Evolutionary conservation across 257 asterid species (phyloP).

Genomic region (Nyctanthes arbortristis): DNA sequence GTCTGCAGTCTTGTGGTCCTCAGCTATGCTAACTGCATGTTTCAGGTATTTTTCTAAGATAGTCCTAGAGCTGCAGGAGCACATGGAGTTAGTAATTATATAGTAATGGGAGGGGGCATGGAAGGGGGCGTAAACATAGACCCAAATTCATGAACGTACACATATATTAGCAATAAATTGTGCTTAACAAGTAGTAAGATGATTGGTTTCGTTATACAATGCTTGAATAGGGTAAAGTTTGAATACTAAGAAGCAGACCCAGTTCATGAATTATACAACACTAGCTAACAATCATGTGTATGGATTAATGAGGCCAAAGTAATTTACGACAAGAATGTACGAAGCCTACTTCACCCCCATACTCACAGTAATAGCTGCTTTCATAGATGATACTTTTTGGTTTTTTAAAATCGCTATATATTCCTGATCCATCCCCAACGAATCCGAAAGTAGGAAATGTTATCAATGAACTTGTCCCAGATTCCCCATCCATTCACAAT

Average conservation of each 20-base stretch:
- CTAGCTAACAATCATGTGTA: constrained; percentile 8
- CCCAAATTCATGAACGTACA: not conserved
- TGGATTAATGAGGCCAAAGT: not conserved
- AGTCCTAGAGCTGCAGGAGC: constrained; percentile 79
- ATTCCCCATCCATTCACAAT: not conserved
- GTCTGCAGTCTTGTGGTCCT: constrained; percentile 51
- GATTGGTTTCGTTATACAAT: not conserved
- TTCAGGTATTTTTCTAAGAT: constrained; percentile 91
- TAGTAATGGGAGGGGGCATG: constrained; percentile 13
- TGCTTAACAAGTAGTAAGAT: constrained; percentile 12
- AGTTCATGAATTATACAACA: constrained; percentile 14
- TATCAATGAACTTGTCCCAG: not conserved
- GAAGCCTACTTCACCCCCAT: constrained; percentile 7
- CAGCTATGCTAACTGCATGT: constrained; percentile 86
- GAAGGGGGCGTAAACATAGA: not conserved
- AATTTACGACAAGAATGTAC: not conserved
- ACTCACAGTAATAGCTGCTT: constrained; percentile 1
- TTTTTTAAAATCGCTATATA: not conserved
- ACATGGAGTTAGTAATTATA: constrained; percentile 22
- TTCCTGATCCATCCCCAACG: not conserved
- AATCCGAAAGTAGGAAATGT: not conserved
- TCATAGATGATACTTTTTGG: constrained; percentile 2
- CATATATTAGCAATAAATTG: not conserved
- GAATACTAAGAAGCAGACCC: constrained; percentile 5
- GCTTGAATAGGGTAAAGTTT: constrained; percentile 3